Evolutionary conservation across 75 land plant species (phyloP), one percentile per base, ranked within the genome.

Genomic region (Selaginella tamariscina): DNA sequence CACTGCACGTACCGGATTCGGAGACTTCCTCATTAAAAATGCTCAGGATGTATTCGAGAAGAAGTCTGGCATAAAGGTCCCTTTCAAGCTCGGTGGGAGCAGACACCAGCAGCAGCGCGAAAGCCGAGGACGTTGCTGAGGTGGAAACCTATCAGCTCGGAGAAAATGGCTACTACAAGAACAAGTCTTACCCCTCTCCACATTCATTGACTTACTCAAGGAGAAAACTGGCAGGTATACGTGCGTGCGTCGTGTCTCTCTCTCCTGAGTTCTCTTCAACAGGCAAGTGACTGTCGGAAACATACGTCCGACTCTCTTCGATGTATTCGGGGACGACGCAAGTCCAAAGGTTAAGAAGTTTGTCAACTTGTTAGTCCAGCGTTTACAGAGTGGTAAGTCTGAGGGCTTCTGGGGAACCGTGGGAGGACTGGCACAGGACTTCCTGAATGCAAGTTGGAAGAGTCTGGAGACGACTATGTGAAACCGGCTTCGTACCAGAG

Each of bases 401-500:
- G 62, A n/a, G 62, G 62, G 29, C 30, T 28, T 24, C 56, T 39
- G 49, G 49, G 49, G 49, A 39, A 15, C 49, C 5, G 15, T 39
- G 11, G 49, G 49, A 5, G 49, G 62, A 9, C 21, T 59, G 18
- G 62, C 62, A n/a, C 21, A 23, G 26, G 62, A 59, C 21, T 59
- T 59, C 62, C 26, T 59, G 18, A 59, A 59, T 2, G 8, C 62
- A 59, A 59, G 62, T 23, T 59, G 8, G 62, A 59, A 8, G 24
- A 59, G 21, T 59, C 27, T 5, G 62, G 62, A 21, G 26, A 21
- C 9, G 62, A 59, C 9, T 59, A 59, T n/a, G 26, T n/a, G 21
- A 8, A 5, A 8, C 62, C 62, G 26, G 62, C 70, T 31, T 2
- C 62, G 62, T 9, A 59, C 67, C 79, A 71, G 29, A 80, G 75